phyloP scores from a whole-genome alignment of 2,329 filamentous ascomycete genomes.

The Hymenoscyphus repandus region DNA sequence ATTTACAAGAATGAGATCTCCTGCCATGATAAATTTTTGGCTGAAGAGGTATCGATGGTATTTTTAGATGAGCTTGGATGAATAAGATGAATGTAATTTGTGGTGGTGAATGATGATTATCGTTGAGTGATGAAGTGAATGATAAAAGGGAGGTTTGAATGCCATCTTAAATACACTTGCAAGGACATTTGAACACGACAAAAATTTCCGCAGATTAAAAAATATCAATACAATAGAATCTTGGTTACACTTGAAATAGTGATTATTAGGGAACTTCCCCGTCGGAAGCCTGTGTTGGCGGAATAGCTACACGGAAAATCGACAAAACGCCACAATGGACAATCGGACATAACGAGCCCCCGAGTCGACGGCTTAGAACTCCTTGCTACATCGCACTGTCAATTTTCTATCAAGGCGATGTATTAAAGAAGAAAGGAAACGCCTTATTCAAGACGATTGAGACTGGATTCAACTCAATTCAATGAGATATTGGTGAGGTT shows the following conservation, averaged over 20 bases:
- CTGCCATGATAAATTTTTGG: conserved; percentile 11
- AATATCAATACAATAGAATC: no score
- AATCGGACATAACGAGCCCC: conserved; percentile 7
- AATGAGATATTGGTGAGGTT: no score
- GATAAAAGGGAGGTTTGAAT: conserved; percentile 7
- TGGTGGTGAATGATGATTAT: no score
- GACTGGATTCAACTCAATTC: no score
- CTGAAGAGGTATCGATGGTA: conserved; percentile 1
- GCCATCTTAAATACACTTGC: conserved; percentile 16
- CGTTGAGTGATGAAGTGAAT: conserved; percentile 6
- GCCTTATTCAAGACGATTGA: no score
- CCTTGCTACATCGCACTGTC: background rate
- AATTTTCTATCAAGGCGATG: no score
- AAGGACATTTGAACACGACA: conserved; percentile 11
- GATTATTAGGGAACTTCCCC: no score
- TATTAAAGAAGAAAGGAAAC: no score
- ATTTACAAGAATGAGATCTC: conserved; percentile 14
- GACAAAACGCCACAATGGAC: conserved; percentile 14
- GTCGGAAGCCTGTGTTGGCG: conserved; percentile 7
- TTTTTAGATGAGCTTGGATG: conserved; percentile 5
- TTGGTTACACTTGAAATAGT: no score
- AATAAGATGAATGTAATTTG: background rate
- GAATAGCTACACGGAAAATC: conserved; percentile 13
- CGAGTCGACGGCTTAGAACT: conserved; percentile 4
- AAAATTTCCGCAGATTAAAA: conserved; percentile 13